Base-by-base conservation (phyloP, 2,329 filamentous ascomycete species). In the Ascochyta rabiei region DNA sequence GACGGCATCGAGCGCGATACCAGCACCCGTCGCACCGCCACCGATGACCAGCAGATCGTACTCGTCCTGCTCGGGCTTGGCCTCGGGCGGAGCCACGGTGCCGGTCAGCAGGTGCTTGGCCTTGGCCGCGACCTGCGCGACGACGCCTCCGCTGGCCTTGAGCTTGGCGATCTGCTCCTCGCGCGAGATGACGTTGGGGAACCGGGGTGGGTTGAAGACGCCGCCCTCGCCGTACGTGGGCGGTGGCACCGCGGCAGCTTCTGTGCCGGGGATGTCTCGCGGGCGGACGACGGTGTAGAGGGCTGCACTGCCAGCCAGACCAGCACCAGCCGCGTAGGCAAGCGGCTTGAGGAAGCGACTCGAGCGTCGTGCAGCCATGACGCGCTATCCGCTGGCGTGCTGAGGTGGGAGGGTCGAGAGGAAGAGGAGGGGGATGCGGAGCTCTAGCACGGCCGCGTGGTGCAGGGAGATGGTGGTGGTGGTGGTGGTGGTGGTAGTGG, bases 41-140 rank as follows among this genome's bases (percentile, higher is more conserved):
- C 90, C 90, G 66, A 93, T 90, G 66, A 95, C 81, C 60, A 93
- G 79, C 35, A 95, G 79, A 71, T 93, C 90, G 67, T 93, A 93
- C 47, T 85, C 81, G 38, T 87, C 82, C 10, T 76, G 76, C 15
- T 75, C 73, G 3, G 59, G 66, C 41, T 61, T 62, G 42, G 67
- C 64, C 44, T 61, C 63, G 15, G 68, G 61, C n/a, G 61, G 33
- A 31, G 63, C 16, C 8, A 55, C 51, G 33, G 57, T 65, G n/a
- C 70, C 68, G n/a, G 74, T 76, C 37, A 76, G 67, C 53, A 74
- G 73, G 21, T 58, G 71, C 71, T 83, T 82, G 21, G 61, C 46
- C 78, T 80, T 68, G 18, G 67, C 59, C 8, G 62, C 64, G 37
- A 62, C 54, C 23, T 59, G 53, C 12, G 63, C 61, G 19, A 70